phyloP scores from a whole-genome alignment of 352 stramenopile species.

The Thraustochytrium sp. region DNA sequence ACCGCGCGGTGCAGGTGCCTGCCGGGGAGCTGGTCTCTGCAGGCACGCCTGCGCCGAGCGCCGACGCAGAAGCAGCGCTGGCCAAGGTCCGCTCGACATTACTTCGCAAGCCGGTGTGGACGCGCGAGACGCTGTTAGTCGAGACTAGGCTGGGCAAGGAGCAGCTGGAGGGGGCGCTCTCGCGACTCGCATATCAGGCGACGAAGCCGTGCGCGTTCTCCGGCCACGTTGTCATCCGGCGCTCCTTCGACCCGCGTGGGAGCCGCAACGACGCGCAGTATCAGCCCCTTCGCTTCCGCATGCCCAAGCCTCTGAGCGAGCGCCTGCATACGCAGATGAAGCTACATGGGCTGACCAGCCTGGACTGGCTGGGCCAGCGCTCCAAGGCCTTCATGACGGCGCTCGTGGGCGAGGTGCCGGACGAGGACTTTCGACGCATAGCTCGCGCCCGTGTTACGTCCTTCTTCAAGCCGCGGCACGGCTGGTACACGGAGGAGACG shows the following conservation, averaged over 20 bases:
- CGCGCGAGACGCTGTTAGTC: background rate
- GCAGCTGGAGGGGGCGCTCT: background rate
- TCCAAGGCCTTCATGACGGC: background rate
- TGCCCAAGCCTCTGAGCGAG: background rate
- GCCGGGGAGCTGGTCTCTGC: no score
- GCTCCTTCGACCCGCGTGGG: background rate
- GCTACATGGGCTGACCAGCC: background rate
- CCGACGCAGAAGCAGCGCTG: background rate
- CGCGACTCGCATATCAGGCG: background rate
- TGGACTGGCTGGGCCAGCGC: background rate
- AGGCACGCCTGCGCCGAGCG: no score
- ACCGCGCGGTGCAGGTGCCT: no score
- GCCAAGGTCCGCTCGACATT: background rate
- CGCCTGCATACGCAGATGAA: background rate
- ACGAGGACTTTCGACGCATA: conserved; percentile 4
- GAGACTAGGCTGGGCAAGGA: background rate
- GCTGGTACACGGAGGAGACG: background rate
- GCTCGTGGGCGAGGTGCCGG: background rate
- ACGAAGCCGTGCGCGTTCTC: background rate
- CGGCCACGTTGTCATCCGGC: background rate
- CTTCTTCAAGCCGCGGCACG: background rate
- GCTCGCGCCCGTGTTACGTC: background rate
- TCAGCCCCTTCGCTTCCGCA: background rate
- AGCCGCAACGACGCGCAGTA: background rate
- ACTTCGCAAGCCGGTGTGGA: conserved; percentile 13